Conservation (phyloP, 2,329 filamentous ascomycete species). For the Penicillium sp. region DNA sequence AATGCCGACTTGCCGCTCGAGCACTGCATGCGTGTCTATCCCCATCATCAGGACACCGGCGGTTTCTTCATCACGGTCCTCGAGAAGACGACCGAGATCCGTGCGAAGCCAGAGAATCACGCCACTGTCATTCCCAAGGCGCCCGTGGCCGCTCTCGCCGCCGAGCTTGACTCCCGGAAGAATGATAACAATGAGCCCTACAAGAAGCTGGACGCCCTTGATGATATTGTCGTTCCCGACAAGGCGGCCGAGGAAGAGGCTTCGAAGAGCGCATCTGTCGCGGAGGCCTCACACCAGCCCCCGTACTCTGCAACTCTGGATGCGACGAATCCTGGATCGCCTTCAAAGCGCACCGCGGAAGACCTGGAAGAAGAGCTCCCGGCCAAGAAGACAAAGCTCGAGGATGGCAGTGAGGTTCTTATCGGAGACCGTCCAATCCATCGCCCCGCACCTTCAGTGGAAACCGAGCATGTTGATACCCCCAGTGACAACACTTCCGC, state of each 20-base stretch:
- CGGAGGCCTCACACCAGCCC: conserved; percentile 33
- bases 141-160: conserved; percentile 36
- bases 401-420: conserved; percentile 38
- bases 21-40: conserved; percentile 89
- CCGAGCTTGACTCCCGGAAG: conserved; percentile 37
- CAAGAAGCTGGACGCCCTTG: conserved; percentile 40
- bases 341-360: conserved; percentile 48
- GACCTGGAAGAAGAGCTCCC: no score
- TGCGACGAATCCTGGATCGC: conserved; percentile 27
- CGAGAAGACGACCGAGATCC: conserved; percentile 86
- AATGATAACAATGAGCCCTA: conserved; percentile 29
- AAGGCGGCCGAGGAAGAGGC: conserved; percentile 28
- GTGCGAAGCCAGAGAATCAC: conserved; percentile 65
- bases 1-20: conserved; percentile 70
- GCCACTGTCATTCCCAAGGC: conserved; percentile 39
- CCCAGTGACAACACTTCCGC: conserved; percentile 26
- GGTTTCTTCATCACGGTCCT: conserved; percentile 96
- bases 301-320: conserved; percentile 35
- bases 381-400: conserved; percentile 45
- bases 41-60: conserved; percentile 92
- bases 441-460: conserved; percentile 27
- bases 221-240: conserved; percentile 39
- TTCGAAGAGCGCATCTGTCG: conserved; percentile 37
- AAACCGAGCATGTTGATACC: conserved; percentile 23
- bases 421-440: conserved; percentile 40